Evolutionary conservation across 352 stramenopile genomes (phyloP).

Genomic region (Pythium brachiatum): DNA sequence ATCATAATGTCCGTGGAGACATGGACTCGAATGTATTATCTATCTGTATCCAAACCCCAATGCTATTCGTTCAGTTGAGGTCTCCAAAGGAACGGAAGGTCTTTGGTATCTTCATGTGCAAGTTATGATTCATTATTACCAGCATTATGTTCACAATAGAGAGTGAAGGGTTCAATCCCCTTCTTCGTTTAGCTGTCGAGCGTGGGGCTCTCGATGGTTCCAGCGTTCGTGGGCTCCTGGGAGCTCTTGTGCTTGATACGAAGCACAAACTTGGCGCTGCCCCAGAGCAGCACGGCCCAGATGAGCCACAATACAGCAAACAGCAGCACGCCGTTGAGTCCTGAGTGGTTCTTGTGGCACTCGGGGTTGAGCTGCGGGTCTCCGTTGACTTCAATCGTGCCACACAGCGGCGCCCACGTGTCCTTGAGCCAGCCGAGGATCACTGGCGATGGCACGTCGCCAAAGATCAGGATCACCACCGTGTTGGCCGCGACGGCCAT

Average conservation of each 20-base stretch:
- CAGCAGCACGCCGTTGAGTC: constrained; percentile 51
- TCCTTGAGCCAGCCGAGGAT: constrained; percentile 93
- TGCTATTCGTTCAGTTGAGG: too few relatives aligned
- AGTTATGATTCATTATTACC: too few relatives aligned
- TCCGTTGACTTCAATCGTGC: constrained; percentile 50
- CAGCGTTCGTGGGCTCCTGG: not conserved
- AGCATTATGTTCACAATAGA: not conserved
- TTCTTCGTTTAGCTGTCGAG: not conserved
- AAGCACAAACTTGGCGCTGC: constrained; percentile 16
- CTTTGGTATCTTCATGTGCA: too few relatives aligned
- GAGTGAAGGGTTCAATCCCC: not conserved
- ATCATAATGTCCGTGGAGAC: not conserved
- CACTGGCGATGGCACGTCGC: constrained; percentile 93
- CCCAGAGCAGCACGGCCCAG: constrained; percentile 60
- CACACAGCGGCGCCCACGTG: constrained; percentile 84
- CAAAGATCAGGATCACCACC: constrained; percentile 90
- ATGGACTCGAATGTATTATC: not conserved
- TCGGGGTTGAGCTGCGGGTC: constrained; percentile 43
- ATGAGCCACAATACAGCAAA: constrained; percentile 56
- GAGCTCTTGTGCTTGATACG: constrained; percentile 10
- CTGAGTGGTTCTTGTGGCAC: constrained; percentile 41
- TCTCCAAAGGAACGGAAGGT: too few relatives aligned
- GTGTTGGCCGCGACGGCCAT: constrained; percentile 92
- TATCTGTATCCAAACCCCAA: not conserved
- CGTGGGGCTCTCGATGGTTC: constrained; percentile 17